phyloP scores from a whole-genome alignment of 768 basidiomycete genomes.

The Trametes cinnabarina region DNA sequence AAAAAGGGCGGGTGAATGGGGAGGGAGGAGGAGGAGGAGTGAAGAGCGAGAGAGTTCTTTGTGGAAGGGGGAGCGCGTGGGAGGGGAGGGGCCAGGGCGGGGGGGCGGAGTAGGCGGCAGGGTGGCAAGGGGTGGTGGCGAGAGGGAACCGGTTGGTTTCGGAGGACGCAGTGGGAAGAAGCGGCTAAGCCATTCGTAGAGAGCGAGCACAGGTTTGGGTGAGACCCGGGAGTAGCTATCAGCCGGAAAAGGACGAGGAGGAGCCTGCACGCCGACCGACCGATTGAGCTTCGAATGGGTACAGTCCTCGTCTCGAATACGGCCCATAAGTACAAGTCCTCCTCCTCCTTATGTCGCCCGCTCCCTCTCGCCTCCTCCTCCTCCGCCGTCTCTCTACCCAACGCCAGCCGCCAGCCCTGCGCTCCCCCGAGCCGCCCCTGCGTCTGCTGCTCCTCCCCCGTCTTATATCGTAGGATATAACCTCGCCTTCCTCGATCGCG shows the following conservation, averaged over 20 bases:
- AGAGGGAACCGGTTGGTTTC: conserved; percentile 2
- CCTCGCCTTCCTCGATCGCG: conserved; percentile 4
- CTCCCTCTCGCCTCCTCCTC: too few species aligned
- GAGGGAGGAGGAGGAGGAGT: background rate
- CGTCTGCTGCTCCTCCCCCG: conserved; percentile 17
- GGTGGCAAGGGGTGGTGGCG: conserved; percentile 16
- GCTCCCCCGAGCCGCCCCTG: background rate
- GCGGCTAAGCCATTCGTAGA: conserved; percentile 15
- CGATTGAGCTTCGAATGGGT: too few species aligned
- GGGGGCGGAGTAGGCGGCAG: conserved; percentile 11
- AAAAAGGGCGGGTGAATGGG: background rate
- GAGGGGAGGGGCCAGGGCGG: background rate
- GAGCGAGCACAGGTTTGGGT: conserved; percentile 9
- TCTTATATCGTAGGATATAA: background rate
- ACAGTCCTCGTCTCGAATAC: too few species aligned
- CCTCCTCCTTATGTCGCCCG: too few species aligned
- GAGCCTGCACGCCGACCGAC: too few species aligned
- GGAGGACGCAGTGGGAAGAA: conserved; percentile 13
- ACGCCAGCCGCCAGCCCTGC: background rate
- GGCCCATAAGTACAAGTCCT: too few species aligned
- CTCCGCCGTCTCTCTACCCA: background rate
- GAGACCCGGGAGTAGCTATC: conserved; percentile 10
- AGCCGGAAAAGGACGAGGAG: conserved; percentile 8
- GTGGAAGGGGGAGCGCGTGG: conserved; percentile 9
- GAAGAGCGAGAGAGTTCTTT: background rate